Percentiles rank a stretch among this genome's conserved stretches.
Evolutionary conservation across 2,329 filamentous ascomycete species (phyloP).

Genomic region (Penicillium sclerotiorum): DNA sequence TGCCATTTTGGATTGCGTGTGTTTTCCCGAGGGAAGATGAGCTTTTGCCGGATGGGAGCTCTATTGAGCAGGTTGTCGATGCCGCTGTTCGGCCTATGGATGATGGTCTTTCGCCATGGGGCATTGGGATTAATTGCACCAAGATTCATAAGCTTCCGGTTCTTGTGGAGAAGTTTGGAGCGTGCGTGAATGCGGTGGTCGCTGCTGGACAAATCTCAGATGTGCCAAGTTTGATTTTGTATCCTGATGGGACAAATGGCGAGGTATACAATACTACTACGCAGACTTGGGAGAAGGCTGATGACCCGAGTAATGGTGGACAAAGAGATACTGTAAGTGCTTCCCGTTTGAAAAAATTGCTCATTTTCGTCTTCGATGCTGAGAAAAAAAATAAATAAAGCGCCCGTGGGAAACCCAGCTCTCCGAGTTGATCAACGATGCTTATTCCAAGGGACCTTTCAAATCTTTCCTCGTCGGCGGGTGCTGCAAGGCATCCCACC

Average conservation of each 20-base stretch:
- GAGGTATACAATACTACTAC: slow-evolving; percentile 68
- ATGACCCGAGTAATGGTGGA: slow-evolving; percentile 18
- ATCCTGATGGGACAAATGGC: slow-evolving; percentile 70
- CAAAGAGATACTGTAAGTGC: slow-evolving; percentile 19
- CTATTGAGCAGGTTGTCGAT: slow-evolving; percentile 46
- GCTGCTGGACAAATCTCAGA: slow-evolving; percentile 7
- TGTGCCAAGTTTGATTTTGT: slow-evolving; percentile 61
- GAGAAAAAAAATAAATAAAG: slow-evolving; percentile 16
- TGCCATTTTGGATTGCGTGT: slow-evolving; percentile 64
- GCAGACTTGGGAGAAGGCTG: slow-evolving; percentile 57
- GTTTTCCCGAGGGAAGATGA: slow-evolving; percentile 61
- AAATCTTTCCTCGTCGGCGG: slow-evolving; percentile 46
- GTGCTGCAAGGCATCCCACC: slow-evolving; percentile 50
- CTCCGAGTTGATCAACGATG: slow-evolving; percentile 35
- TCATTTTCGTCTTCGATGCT: slow-evolving; percentile 8
- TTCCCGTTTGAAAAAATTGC: background rate
- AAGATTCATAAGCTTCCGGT: slow-evolving; percentile 37
- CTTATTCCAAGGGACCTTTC: slow-evolving; percentile 31
- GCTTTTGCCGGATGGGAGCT: slow-evolving; percentile 60
- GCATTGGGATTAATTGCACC: slow-evolving; percentile 69
- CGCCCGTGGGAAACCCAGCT: slow-evolving; percentile 42
- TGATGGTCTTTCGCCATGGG: slow-evolving; percentile 53
- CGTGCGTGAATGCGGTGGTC: slow-evolving; percentile 9
- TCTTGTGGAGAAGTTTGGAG: slow-evolving; percentile 27
- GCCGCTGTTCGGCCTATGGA: slow-evolving; percentile 36